Conservation (phyloP, 495 filamentous ascomycete species). For the Zalerion maritima region DNA sequence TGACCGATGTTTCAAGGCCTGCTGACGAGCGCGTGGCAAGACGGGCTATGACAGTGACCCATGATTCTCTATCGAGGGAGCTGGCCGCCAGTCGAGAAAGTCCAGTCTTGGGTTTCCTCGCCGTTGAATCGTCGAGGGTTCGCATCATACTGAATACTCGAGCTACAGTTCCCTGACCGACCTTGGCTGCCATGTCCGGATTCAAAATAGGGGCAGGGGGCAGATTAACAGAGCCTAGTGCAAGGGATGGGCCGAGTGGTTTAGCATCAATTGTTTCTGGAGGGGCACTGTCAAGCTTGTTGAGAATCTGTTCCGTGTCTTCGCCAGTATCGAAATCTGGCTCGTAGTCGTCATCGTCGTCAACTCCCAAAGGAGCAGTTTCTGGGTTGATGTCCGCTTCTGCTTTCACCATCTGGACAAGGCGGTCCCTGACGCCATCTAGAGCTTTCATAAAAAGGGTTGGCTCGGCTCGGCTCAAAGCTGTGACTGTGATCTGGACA, state of each 20-base stretch:
- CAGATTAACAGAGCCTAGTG: slow-evolving; percentile 57
- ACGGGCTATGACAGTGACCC: slow-evolving; percentile 75
- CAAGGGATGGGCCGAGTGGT: too few species aligned
- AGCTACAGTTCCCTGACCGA: slow-evolving; percentile 52
- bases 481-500: slow-evolving; percentile 57
- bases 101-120: slow-evolving; percentile 46
- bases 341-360: slow-evolving; percentile 84
- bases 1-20: slow-evolving; percentile 40
- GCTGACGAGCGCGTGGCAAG: slow-evolving; percentile 68
- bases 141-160: slow-evolving; percentile 67
- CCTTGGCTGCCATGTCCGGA: slow-evolving; percentile 47
- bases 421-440: slow-evolving; percentile 31
- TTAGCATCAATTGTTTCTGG: too few species aligned
- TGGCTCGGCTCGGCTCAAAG: slow-evolving; percentile 49
- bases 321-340: slow-evolving; percentile 64
- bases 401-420: slow-evolving; percentile 16
- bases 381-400: slow-evolving; percentile 31
- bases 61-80: slow-evolving; percentile 75
- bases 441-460: slow-evolving; percentile 52
- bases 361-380: slow-evolving; percentile 34
- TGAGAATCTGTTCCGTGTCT: slow-evolving; percentile 55
- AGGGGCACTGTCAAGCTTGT: slow-evolving; percentile 52
- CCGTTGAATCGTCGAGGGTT: slow-evolving; percentile 39
- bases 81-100: slow-evolving; percentile 76
- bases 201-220: slow-evolving; percentile 62